phyloP scores from a whole-genome alignment of 495 filamentous ascomycete species.

The Wilcoxina mikolae region DNA sequence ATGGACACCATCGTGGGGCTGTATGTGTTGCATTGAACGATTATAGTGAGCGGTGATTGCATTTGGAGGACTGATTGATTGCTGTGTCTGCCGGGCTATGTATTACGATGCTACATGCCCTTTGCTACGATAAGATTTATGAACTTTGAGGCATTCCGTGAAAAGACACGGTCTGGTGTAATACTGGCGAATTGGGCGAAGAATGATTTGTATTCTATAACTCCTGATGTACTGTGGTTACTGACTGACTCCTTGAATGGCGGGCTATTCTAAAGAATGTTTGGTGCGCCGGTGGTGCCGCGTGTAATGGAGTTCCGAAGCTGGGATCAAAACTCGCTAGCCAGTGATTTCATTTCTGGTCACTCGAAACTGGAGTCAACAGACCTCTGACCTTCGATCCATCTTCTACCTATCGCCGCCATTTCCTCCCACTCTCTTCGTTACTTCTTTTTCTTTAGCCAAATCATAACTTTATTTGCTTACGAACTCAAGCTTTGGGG shows the following conservation, averaged over 20 bases:
- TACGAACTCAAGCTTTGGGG: too few relatives aligned
- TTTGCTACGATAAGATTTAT: not conserved
- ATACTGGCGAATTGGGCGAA: not conserved
- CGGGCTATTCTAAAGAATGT: not conserved
- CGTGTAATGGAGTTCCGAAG: not conserved
- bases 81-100: too few relatives aligned
- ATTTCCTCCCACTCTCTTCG: not conserved
- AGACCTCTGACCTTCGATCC: not conserved
- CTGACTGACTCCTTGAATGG: too few relatives aligned
- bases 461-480: too few relatives aligned
- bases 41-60: slow-evolving; percentile 54
- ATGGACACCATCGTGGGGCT: slow-evolving; percentile 87
- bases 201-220: not conserved
- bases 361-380: not conserved
- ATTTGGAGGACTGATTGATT: too few relatives aligned
- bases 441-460: too few relatives aligned
- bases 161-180: not conserved
- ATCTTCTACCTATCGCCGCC: not conserved
- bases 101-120: not conserved
- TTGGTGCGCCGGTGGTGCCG: not conserved
- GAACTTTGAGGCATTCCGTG: not conserved
- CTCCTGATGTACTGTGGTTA: not conserved
- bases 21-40: slow-evolving; percentile 96
- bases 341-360: not conserved
- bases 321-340: not conserved